Base-by-base conservation (phyloP, 345 rosid species). In the Crucihimalaya himalaica region DNA sequence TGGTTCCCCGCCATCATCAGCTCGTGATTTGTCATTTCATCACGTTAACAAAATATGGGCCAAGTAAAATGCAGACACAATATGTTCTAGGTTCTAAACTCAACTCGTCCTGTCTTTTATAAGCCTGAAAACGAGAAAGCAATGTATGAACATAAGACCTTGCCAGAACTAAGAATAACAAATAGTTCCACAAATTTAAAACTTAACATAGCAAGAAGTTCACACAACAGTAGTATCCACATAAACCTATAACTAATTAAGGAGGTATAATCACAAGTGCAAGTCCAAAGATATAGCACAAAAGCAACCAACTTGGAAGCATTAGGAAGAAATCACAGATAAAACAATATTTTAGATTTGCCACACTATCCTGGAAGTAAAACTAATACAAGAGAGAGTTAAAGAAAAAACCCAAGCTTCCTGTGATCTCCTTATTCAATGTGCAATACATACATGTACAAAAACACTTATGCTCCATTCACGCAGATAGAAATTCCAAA, bases 21-120 rank as follows among this genome's bases (percentile, higher is more conserved):
- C 77, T 83, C 70, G n/a, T 67, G 70, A 35, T 83, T 77, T 52
- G 59, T 78, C 85, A 83, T 82, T 28, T 63, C 79, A 75, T 62
- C 48, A 60, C 42, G 13, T 15, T 46, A 61, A 52, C 50, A 73
- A 57, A 74, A 27, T 16, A 9, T 7, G 6, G 27, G 45, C 39
- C 72, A 27, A 39, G 68, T 20, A 51, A 47, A 54, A 66, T 18
- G 52, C 62, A 67, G 45, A 67, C 18, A 59, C 35, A 42, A 61
- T 66, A 62, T 40, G 7, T 8, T 48, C 31, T 21, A 9, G 58
- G 35, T 13, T 32, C 37, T 16, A 2, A 63, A 40, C 14, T 37
- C 52, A 50, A 61, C 53, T 40, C 16, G 43, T 7, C 8, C 2
- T 40, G 57, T 13, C 5, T 19, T 19, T 21, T 11, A 53, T 1